A percentile compares a stretch with the other conserved stretches of the same genome.
phyloP scores from a whole-genome alignment of 192 early-diverging fungal genomes.

The Rhizophagus clarus region DNA sequence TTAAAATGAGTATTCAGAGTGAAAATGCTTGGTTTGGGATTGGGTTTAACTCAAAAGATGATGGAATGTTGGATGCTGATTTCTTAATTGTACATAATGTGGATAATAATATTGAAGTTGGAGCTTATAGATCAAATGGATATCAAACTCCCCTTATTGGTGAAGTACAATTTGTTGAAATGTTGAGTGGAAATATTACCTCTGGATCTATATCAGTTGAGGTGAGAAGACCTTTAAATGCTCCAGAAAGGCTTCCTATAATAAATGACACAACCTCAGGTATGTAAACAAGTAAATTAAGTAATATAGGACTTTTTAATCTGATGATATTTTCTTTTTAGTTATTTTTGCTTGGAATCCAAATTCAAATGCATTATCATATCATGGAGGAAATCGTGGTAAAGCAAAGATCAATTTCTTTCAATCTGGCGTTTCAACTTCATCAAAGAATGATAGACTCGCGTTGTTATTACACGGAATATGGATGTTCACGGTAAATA shows the following conservation, averaged over 20 bases:
- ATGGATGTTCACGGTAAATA: too few relatives aligned
- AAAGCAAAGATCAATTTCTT: conserved; percentile 8
- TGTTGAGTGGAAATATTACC: too few relatives aligned
- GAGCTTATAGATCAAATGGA: conserved; percentile 7
- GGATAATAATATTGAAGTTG: background rate
- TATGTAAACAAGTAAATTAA: background rate
- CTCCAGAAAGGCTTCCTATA: background rate
- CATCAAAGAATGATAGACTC: background rate
- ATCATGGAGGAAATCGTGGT: background rate
- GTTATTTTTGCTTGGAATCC: conserved; percentile 11
- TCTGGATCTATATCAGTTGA: background rate
- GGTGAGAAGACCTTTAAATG: background rate
- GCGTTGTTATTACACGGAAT: conserved; percentile 7
- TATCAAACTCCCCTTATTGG: background rate
- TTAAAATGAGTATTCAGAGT: background rate
- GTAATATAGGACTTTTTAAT: too few relatives aligned
- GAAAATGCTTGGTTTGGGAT: background rate
- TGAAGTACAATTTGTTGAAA: background rate
- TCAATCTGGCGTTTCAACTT: background rate
- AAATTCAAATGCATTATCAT: background rate
- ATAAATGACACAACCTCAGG: background rate
- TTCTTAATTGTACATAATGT: background rate
- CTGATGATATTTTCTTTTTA: background rate
- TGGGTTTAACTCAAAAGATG: background rate
- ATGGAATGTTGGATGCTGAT: background rate